Base-by-base conservation (phyloP, 1,284 basidiomycete genomes). In the Lentinus polychrous region DNA sequence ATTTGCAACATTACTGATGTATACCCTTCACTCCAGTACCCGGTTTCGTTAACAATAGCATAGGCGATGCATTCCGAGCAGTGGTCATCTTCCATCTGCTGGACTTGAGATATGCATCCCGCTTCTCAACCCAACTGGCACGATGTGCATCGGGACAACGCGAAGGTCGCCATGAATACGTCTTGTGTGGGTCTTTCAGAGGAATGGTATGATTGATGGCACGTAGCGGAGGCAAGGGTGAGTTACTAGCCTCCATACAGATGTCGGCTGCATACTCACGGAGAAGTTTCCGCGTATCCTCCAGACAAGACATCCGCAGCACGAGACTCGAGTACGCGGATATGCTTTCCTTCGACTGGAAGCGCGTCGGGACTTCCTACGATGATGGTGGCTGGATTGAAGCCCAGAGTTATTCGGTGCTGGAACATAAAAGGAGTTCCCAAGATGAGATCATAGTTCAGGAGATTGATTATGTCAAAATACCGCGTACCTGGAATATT, bases 171-270 rank as follows among this genome's bases (percentile, higher is more conserved):
- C 60, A 69, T 0, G 50, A 22, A 34, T 66, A 67, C 0, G 60
- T 48, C 35, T 61, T 62, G 0, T 46, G 37, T 15, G 63, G 56
- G 36, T 72, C 62, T 8, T 66, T 64, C 4, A 72, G 37, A 1
- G 66, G 67, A 3, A 72, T 71, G 0, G 40, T 43, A 45, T 72
- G 68, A 47, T 72, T 72, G 5, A 72, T 65, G 0, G 50, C 63
- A 1, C 66, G 45, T 0, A 69, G 40, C 0, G 64, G 69, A 0
- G 63, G 69, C 12, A 70, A 44, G 0, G 50, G 51, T 1, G 64
- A 63, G 2, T 66, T 57, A 0, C 42, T 47, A 0, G 56, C 59
- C 2, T 63, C 53, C 5, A 10, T 37, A 24, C 55, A 67, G 0
- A 69, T 47, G 8, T 55, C 49, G 11, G 47, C 8, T 0, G 61